Evolutionary conservation across 2,329 filamentous ascomycete species (phyloP).

Genomic region (Fusarium hainanense): DNA sequence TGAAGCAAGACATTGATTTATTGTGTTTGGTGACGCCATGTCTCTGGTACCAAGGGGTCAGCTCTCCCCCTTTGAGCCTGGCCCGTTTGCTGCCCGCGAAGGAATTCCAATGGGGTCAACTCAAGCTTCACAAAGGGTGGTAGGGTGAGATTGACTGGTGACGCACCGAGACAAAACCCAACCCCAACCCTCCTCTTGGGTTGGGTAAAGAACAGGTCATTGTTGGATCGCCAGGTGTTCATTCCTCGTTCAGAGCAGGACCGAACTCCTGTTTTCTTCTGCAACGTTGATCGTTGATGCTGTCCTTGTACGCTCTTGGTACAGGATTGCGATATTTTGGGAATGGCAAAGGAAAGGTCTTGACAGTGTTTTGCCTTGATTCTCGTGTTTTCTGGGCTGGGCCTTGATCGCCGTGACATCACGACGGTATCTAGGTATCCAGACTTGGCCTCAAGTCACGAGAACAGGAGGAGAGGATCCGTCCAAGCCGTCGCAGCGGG

Average conservation of each 20-base stretch:
- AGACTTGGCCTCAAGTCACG: constrained; percentile 23
- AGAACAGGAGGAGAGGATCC: constrained; percentile 23
- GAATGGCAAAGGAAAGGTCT: background rate
- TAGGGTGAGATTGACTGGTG: constrained; percentile 35
- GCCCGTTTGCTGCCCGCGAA: constrained; percentile 17
- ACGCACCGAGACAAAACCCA: constrained; percentile 27
- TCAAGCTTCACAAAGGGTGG: constrained; percentile 22
- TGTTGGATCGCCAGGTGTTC: constrained; percentile 25
- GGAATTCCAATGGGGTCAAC: constrained; percentile 30
- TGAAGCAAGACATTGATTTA: constrained; percentile 32
- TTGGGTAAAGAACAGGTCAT: constrained; percentile 6
- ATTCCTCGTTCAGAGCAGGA: constrained; percentile 8
- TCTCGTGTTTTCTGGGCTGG: constrained; percentile 32
- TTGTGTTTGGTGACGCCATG: constrained; percentile 34
- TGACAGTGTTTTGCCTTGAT: constrained; percentile 20
- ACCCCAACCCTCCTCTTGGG: constrained; percentile 13
- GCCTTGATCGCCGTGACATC: constrained; percentile 58
- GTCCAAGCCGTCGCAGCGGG: constrained; percentile 31
- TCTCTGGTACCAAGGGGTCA: constrained; percentile 18
- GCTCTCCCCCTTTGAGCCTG: constrained; percentile 28
- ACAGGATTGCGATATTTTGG: background rate
- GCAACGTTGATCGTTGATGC: constrained; percentile 9
- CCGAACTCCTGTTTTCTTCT: constrained; percentile 12
- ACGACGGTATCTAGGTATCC: constrained; percentile 35
- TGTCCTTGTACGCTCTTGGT: background rate